phyloP scores from a whole-genome alignment of 805 yeast species.

The Candida manassasensis region DNA sequence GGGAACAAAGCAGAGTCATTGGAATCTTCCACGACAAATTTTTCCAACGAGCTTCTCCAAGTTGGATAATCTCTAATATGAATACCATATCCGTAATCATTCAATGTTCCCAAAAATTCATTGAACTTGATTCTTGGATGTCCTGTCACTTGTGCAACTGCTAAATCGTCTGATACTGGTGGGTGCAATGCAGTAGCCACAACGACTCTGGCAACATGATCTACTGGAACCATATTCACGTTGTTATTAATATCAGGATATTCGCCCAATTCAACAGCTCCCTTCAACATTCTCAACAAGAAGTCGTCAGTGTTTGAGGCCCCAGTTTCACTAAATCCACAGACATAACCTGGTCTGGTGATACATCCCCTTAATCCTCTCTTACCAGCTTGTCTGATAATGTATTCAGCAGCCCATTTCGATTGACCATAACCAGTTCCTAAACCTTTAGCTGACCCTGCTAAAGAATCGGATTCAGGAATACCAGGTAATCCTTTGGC shows the following conservation, averaged over 20 bases:
- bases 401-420: constrained; percentile 94
- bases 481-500: constrained; percentile 68
- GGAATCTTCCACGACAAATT: constrained; percentile 66
- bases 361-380: constrained; percentile 85
- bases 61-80: constrained; percentile 58
- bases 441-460: constrained; percentile 77
- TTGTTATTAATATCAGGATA: constrained; percentile 83
- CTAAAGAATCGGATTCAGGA: constrained; percentile 75
- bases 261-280: constrained; percentile 81
- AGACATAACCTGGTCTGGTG: constrained; percentile 93
- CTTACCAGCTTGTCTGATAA: constrained; percentile 82
- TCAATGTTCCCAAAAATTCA: constrained; percentile 64
- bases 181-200: constrained; percentile 81
- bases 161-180: constrained; percentile 45
- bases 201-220: constrained; percentile 91
- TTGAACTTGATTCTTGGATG: constrained; percentile 87
- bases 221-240: constrained; percentile 96
- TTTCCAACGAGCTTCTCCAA: constrained; percentile 78
- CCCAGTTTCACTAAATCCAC: constrained; percentile 82
- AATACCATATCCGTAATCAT: constrained; percentile 68
- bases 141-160: constrained; percentile 94
- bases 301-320: constrained; percentile 95
- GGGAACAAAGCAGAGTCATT: constrained; percentile 90
- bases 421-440: constrained; percentile 96
- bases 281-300: constrained; percentile 89